These are phyloP conservation scores for Musa schizocarpa DNA, from an alignment of 176 grass and related monocot species.

Conservation along the genomic window DNA sequence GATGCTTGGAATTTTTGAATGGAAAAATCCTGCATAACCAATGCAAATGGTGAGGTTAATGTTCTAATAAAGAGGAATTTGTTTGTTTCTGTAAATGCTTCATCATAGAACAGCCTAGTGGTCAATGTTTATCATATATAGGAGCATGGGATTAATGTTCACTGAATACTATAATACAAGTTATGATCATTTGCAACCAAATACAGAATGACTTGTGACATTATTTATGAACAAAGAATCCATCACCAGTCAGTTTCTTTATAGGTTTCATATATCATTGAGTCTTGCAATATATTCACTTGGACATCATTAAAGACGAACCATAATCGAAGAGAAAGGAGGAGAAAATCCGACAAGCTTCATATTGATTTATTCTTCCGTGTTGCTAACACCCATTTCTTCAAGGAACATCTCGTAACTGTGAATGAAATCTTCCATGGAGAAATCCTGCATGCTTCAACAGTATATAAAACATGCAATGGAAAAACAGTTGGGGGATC, in stretches of 20 bases:
- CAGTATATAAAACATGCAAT: not conserved
- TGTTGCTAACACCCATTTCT: not conserved
- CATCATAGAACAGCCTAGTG: not conserved
- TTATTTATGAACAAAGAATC: too few species aligned
- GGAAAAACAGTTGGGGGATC: not conserved
- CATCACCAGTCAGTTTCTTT: too few species aligned
- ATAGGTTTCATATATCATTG: too few species aligned
- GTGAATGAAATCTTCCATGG: not conserved
- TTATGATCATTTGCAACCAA: not conserved
- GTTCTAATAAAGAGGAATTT: not conserved
- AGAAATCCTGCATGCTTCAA: not conserved
- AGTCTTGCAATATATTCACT: not conserved
- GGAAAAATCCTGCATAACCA: conserved; percentile 11
- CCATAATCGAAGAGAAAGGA: not conserved
- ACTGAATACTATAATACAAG: not conserved
- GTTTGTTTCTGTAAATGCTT: not conserved
- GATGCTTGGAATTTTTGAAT: conserved; percentile 7
- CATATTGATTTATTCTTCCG: not conserved
- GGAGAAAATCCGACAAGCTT: not conserved
- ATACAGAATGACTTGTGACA: not conserved
- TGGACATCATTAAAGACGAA: not conserved
- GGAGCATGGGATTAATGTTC: not conserved
- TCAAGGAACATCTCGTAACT: not conserved
- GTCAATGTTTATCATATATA: not conserved
- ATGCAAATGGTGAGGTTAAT: not conserved